These are phyloP conservation scores for Hysterium pulicare DNA, from an alignment of 2,329 filamentous ascomycete species.

Conservation along the genomic window DNA sequence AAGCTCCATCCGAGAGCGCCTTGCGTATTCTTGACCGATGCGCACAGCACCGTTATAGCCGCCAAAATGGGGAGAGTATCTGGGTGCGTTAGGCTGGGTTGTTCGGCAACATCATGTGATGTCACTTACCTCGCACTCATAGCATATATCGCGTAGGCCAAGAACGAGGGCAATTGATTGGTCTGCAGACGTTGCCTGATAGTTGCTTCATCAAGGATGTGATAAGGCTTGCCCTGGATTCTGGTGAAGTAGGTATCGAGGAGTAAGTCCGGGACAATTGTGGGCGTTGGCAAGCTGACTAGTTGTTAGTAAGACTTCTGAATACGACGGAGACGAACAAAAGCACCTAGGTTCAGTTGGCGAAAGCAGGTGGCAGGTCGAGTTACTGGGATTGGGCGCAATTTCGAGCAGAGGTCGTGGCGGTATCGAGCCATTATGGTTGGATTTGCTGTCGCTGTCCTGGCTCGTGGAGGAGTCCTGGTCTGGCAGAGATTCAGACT, in stretches of 20 bases:
- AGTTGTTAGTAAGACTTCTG: constrained; percentile 16
- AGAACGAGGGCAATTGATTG: constrained; percentile 57
- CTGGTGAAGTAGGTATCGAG: constrained; percentile 77
- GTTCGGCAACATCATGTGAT: constrained; percentile 49
- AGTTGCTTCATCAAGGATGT: constrained; percentile 73
- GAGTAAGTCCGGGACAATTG: constrained; percentile 58
- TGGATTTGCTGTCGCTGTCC: constrained; percentile 20
- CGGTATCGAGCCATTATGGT: constrained; percentile 12
- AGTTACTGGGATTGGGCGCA: constrained; percentile 18
- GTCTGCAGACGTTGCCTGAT: constrained; percentile 69
- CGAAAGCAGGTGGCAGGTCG: constrained; percentile 32
- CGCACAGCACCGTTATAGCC: constrained; percentile 66
- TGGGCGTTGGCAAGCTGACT: constrained; percentile 38
- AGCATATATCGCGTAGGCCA: constrained; percentile 53
- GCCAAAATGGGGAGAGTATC: constrained; percentile 65
- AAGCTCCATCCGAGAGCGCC: constrained; percentile 65
- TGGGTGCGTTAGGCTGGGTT: constrained; percentile 36
- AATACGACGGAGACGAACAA: constrained; percentile 10
- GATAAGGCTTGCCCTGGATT: constrained; percentile 78
- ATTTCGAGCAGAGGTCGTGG: constrained; percentile 23
- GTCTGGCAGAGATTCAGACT: constrained; percentile 41
- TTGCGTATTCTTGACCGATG: constrained; percentile 69
- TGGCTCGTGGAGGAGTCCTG: constrained; percentile 21
- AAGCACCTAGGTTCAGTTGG: constrained; percentile 37
- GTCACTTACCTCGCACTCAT: constrained; percentile 42